These are phyloP conservation scores for Quillaja saponaria DNA, from an alignment of 306 rosid species.

Conservation along the genomic window DNA sequence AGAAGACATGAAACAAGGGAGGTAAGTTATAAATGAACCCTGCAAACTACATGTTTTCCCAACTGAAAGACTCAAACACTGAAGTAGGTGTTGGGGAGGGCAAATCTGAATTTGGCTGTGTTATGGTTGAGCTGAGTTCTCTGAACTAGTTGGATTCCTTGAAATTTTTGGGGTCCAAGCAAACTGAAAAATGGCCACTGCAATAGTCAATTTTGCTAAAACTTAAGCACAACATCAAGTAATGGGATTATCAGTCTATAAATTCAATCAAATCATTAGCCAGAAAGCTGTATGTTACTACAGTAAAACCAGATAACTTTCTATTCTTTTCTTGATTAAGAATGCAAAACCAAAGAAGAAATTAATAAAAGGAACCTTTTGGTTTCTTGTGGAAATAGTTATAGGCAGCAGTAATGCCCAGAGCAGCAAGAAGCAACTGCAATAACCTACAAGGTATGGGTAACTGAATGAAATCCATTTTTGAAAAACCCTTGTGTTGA, in stretches of 20 bases:
- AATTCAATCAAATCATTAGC: not conserved
- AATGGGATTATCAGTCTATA: not conserved
- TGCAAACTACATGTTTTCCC: constrained; percentile 69
- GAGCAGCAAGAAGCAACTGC: constrained; percentile 2
- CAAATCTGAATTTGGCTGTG: constrained; percentile 60
- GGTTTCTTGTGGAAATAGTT: not conserved
- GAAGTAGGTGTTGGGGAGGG: constrained; percentile 62
- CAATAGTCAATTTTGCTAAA: not conserved
- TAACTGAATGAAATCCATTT: constrained; percentile 22
- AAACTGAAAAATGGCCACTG: constrained; percentile 31
- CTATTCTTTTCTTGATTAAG: too few species aligned
- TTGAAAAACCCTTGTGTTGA: constrained; percentile 25
- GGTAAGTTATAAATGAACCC: constrained; percentile 47
- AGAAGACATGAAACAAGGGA: not conserved
- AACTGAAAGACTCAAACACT: constrained; percentile 77
- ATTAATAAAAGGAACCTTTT: constrained; percentile 9
- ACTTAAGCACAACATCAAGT: not conserved
- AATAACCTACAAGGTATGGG: not conserved
- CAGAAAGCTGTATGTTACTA: not conserved
- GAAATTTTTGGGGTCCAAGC: constrained; percentile 62
- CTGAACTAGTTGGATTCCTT: constrained; percentile 57
- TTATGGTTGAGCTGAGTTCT: constrained; percentile 61
- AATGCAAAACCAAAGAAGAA: not conserved
- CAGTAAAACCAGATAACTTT: not conserved
- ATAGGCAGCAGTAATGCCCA: not conserved